Percentiles rank a stretch among this genome's conserved stretches.
phyloP scores from a whole-genome alignment of 2,329 filamentous ascomycete species.

The Penicillium sp. region DNA sequence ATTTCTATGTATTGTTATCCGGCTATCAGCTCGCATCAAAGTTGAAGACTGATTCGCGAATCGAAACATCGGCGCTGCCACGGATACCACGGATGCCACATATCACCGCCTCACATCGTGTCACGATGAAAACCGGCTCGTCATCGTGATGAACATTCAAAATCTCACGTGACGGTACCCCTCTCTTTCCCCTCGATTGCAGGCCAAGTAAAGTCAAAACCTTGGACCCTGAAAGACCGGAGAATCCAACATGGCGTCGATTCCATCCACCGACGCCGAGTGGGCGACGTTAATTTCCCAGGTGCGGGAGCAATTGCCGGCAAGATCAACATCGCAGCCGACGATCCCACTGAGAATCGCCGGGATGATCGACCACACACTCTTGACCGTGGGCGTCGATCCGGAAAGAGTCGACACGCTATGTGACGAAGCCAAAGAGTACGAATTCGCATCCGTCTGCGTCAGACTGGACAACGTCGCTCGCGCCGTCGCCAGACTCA shows the following conservation, averaged over 20 bases:
- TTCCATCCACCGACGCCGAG: slow-evolving; percentile 33
- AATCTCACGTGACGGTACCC: slow-evolving; percentile 19
- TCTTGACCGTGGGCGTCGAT: slow-evolving; percentile 44
- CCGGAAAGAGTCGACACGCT: slow-evolving; percentile 51
- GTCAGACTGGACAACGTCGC: slow-evolving; percentile 55
- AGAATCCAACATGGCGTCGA: slow-evolving; percentile 21
- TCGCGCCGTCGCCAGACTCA: slow-evolving; percentile 49
- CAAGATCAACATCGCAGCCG: slow-evolving; percentile 21
- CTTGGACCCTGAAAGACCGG: background rate
- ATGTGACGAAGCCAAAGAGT: slow-evolving; percentile 53
- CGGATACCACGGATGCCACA: background rate
- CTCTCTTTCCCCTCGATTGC: slow-evolving; percentile 2
- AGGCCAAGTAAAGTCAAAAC: background rate
- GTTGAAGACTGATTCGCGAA: background rate
- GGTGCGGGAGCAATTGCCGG: slow-evolving; percentile 27
- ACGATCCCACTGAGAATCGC: slow-evolving; percentile 29
- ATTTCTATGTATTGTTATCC: background rate
- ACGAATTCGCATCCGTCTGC: slow-evolving; percentile 52
- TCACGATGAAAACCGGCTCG: slow-evolving; percentile 12
- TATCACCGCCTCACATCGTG: background rate
- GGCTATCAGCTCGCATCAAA: background rate
- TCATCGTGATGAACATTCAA: slow-evolving; percentile 10
- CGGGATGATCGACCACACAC: slow-evolving; percentile 45
- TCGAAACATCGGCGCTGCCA: background rate
- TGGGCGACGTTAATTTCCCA: slow-evolving; percentile 33